Conservation (phyloP, 345 rosid species). For the Sisymbrium altissimum region DNA sequence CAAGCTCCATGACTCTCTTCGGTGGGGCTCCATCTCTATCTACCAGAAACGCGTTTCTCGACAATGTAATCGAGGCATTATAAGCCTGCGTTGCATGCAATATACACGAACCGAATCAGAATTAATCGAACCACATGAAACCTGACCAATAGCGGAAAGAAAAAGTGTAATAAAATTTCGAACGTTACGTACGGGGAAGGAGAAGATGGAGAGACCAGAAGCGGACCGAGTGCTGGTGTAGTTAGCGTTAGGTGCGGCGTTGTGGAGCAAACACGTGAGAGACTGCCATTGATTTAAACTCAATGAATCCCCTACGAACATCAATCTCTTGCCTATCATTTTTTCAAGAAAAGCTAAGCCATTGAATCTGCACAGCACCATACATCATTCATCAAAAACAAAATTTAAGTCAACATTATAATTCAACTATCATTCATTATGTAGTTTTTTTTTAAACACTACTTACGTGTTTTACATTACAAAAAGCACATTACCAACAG, state of each 20-base stretch:
- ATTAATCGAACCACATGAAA: neutral
- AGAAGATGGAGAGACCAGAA: slow-evolving; percentile 57
- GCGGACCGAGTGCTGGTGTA: slow-evolving; percentile 28
- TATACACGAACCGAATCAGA: neutral
- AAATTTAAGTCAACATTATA: too few species aligned
- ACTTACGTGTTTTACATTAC: too few species aligned
- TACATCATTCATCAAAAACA: too few species aligned
- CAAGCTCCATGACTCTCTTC: slow-evolving; percentile 44
- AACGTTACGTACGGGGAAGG: slow-evolving; percentile 59
- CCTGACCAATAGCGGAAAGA: neutral
- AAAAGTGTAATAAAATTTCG: too few species aligned
- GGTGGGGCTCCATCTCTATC: slow-evolving; percentile 43
- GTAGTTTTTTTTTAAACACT: too few species aligned
- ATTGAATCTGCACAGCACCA: slow-evolving; percentile 58
- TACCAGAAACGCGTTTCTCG: slow-evolving; percentile 71
- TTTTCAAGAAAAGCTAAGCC: slow-evolving; percentile 51
- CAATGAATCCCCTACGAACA: slow-evolving; percentile 87
- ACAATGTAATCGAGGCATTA: slow-evolving; percentile 45
- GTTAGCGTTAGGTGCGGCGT: slow-evolving; percentile 37
- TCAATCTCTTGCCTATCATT: slow-evolving; percentile 54
- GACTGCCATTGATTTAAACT: slow-evolving; percentile 91
- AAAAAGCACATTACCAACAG: neutral
- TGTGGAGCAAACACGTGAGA: slow-evolving; percentile 74
- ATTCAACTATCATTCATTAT: too few species aligned
- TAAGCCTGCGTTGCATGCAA: slow-evolving; percentile 39